Evolutionary conservation across 371 early-diverging fungal genomes (phyloP), one percentile per base, ranked within the genome.

Genomic region (Fennellomyces sp.): DNA sequence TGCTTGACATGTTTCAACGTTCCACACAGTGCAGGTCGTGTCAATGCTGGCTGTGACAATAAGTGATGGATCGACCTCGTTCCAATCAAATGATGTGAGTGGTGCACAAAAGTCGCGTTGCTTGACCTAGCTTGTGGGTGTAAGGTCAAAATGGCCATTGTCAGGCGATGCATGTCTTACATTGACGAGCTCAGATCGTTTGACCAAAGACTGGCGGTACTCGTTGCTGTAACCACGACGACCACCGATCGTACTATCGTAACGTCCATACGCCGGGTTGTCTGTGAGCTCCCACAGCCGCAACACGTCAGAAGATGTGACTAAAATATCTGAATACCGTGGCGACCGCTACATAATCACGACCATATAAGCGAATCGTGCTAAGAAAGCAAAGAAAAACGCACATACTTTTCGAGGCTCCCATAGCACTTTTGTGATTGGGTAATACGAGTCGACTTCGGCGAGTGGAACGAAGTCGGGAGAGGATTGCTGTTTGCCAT

Each of bases 1-100:
- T 28, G 94, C 93, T 75, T 96, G 94, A 50, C 85, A 88, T 8
- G 94, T 92, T 58, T 91, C 91, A 8, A 97, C 85, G 65, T 97
- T 94, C 99, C 99, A 98, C 2, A 97, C 91, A 2, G 98, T 97
- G 70, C 99, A 98, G 11, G 99, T 98, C 0, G 99, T 98, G 67
- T 98, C 98, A 45, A 97, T 92, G 58, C 92, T 91, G 28, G 92
- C 88, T 2, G 99, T 95, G 8, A 97, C 94, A 52, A 93, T 80
- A 35, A 96, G 63, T 19, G 85, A 79, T 10, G 94, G 90, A 66
- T 97, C 92, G 2, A 84, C 75, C 60, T 91, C 89, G 72, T 93
- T 96, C 98, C 98, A 97, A 78, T 97, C 98, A 71, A 98, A 93
- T 7, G 95, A 91, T 1, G 98, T 97, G 25, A 97, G 64, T 12